These are phyloP conservation scores for Beta corolliflora DNA, from an alignment of 179 eudicot genomes.

Conservation along the genomic window DNA sequence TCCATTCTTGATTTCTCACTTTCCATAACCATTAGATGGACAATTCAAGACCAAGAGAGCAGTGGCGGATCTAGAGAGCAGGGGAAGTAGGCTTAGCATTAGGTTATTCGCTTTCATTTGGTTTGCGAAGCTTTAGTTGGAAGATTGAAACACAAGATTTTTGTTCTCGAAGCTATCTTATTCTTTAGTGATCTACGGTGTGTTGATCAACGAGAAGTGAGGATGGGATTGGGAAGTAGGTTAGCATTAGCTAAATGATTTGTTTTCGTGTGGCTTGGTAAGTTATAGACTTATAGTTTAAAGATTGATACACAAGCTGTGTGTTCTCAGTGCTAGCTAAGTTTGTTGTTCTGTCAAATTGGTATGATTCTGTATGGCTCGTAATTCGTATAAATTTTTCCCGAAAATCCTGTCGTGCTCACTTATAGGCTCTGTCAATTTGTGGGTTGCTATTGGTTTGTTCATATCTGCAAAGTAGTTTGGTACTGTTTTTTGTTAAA, in stretches of 20 bases:
- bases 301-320: no score
- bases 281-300: background rate
- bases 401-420: background rate
- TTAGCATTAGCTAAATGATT: background rate
- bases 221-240: background rate
- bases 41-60: no score
- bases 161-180: no score
- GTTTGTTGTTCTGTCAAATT: background rate
- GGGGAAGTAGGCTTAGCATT: no score
- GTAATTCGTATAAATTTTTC: no score
- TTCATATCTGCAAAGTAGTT: background rate
- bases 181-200: background rate
- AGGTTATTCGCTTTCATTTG: no score
- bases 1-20: no score
- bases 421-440: background rate
- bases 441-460: background rate
- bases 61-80: no score
- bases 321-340: background rate
- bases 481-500: background rate
- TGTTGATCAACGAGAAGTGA: background rate
- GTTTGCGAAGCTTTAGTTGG: no score
- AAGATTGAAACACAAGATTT: no score
- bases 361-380: background rate
- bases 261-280: background rate
- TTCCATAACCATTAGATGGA: no score